Evolutionary conservation across 805 yeast species (phyloP).

Genomic region (Starmerella sirachaensis): DNA sequence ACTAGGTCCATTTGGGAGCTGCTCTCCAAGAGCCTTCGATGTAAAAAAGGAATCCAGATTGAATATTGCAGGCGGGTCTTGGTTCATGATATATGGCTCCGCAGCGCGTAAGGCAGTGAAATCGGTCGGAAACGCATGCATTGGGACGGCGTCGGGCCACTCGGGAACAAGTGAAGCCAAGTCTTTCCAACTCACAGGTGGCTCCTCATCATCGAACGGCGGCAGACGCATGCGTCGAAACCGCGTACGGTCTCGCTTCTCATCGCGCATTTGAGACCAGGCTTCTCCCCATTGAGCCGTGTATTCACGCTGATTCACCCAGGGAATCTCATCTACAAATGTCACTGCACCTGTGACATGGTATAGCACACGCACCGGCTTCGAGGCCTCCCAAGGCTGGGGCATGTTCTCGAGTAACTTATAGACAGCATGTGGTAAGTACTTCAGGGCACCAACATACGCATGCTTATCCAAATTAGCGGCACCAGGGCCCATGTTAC

Average conservation of each 20-base stretch:
- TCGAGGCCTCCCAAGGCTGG: conserved; percentile 89
- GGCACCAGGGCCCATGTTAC: conserved; percentile 3
- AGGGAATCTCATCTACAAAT: conserved; percentile 81
- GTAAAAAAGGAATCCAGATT: conserved; percentile 73
- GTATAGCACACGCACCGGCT: conserved; percentile 78
- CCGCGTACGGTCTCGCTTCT: conserved; percentile 78
- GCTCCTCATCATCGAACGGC: conserved; percentile 95
- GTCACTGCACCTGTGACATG: conserved; percentile 91
- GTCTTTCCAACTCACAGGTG: conserved; percentile 74
- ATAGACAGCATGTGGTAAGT: conserved; percentile 87
- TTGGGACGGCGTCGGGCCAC: conserved; percentile 45
- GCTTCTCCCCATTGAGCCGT: conserved; percentile 90
- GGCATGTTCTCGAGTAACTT: conserved; percentile 94
- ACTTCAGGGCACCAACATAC: conserved; percentile 81
- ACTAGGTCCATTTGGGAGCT: conserved; percentile 92
- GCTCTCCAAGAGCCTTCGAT: conserved; percentile 77
- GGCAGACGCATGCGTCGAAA: conserved; percentile 91
- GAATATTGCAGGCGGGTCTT: conserved; percentile 10
- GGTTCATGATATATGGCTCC: conserved; percentile 2
- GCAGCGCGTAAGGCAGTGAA: conserved; percentile 2
- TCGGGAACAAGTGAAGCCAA: conserved; percentile 55
- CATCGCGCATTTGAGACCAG: conserved; percentile 90
- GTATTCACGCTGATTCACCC: conserved; percentile 85
- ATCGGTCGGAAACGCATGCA: not conserved
- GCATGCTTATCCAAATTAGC: conserved; percentile 60